Evolutionary conservation across 495 filamentous ascomycete species (phyloP).

Genomic region (Penicillium egyptiacum): DNA sequence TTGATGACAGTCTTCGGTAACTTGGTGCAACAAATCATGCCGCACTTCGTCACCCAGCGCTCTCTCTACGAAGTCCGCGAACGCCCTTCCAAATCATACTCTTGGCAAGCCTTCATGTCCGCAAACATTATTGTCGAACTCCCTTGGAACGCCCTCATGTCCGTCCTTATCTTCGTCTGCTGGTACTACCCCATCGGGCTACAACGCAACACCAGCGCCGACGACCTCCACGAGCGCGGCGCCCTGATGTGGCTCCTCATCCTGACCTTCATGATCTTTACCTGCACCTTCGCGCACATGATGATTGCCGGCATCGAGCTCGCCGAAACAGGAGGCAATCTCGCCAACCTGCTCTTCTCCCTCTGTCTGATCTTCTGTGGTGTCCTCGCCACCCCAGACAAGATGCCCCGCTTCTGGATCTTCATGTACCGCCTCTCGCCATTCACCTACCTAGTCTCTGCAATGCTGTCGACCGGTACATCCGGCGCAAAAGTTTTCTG

Average conservation of each 20-base stretch:
- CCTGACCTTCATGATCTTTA: slow-evolving; percentile 56
- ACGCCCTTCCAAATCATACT: slow-evolving; percentile 69
- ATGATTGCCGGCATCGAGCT: slow-evolving; percentile 62
- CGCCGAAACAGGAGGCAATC: slow-evolving; percentile 61
- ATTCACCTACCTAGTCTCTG: slow-evolving; percentile 67
- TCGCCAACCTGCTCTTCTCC: slow-evolving; percentile 62
- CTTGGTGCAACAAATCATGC: slow-evolving; percentile 76
- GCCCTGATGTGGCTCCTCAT: slow-evolving; percentile 60
- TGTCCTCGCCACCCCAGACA: slow-evolving; percentile 63
- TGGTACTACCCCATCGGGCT: slow-evolving; percentile 75
- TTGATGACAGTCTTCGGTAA: slow-evolving; percentile 80
- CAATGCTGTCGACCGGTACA: slow-evolving; percentile 61
- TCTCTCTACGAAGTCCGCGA: slow-evolving; percentile 74
- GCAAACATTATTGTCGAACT: slow-evolving; percentile 72
- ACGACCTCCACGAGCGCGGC: slow-evolving; percentile 51
- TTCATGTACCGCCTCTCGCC: slow-evolving; percentile 80
- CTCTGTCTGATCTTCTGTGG: slow-evolving; percentile 62
- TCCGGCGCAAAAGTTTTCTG: slow-evolving; percentile 60
- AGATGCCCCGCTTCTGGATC: slow-evolving; percentile 74
- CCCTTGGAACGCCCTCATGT: slow-evolving; percentile 68
- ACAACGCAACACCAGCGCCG: slow-evolving; percentile 48
- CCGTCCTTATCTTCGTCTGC: slow-evolving; percentile 59
- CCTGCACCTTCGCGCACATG: slow-evolving; percentile 65
- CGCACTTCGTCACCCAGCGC: slow-evolving; percentile 66
- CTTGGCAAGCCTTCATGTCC: slow-evolving; percentile 70